Base-by-base conservation (phyloP, 2,329 filamentous ascomycete species). In the Aspergillus flavus region DNA sequence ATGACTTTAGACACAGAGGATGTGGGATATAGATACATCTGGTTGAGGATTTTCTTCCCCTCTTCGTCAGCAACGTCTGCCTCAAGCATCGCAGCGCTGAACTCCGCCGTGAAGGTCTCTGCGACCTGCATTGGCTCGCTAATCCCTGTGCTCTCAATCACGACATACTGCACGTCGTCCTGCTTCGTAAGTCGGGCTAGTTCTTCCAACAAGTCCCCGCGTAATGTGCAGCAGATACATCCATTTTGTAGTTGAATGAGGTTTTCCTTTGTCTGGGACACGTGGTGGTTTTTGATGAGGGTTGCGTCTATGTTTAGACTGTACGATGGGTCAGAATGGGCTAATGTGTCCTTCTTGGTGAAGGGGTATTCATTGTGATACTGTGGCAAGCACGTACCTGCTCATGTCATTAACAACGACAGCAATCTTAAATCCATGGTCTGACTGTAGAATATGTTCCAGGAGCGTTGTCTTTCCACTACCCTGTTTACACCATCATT, bases 391-490 rank as follows among this genome's bases (percentile, higher is more conserved):
- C 3, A 76, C 82, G 68, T 57, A 85, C 83, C 83, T 82, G 64
- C 86, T 86, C 77, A 92, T 91, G 64, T 92, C 90, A 67, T 92
- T 92, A 43, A 92, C 89, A 26, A 92, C 89, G 16, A 92, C 86
- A 0, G 89, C 90, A 62, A 92, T 90, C 1, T 85, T 83, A 10
- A 91, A 80, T 1, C 89, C 87, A 75, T 92, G 89, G 4, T 90
- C 82, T 0, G 86, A 87, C 41, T 85, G 85, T 6, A 92, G 83
- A 57, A 92, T 89, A 64, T 91, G 86, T 64, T 90, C 85, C 0
- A 92, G 81, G 0, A 92, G 81, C 0, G 90, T 91, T 0, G 89
- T 91, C 73, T 92, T 92, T 1, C 90, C 90, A 53, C 87, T 86
- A 12, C 89, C 89, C 87, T 88, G 5, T 14, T 55, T 4, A 45